Base-by-base conservation (phyloP, 345 rosid species). In the Sonneratia alba region DNA sequence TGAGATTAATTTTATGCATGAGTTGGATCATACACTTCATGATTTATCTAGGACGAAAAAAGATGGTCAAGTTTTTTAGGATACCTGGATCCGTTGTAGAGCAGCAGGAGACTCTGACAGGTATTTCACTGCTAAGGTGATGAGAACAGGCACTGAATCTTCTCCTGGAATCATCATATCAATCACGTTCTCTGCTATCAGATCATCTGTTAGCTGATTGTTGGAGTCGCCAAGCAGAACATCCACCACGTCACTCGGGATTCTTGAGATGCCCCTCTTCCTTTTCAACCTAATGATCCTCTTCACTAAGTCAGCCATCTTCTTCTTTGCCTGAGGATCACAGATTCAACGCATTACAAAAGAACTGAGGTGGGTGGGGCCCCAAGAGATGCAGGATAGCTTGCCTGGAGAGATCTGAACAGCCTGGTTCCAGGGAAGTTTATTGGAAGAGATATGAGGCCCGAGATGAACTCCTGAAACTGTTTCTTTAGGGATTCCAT, bases 161-260 rank as follows among this genome's bases (percentile, higher is more conserved):
- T 95, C 98, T 21, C 99, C 99, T 0, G 99, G 99, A 21, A 95
- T 95, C 97, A 95, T 95, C 98, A 95, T 92, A 68, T 95, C 99
- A 64, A 95, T 87, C 85, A 95, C 81, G 76, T 95, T 95, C 73
- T 81, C 89, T 12, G 98, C 99, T 19, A 96, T 89, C 56, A 89
- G 75, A 75, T 87, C 91, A 62, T 89, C 87, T 15, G 90, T 85
- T 42, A 95, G 78, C 61, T 81, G 75, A 49, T 84, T 89, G 78
- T 73, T 84, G 0, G 82, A 68, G 72, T 87, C 91, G 45, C 85
- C 87, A 11, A 92, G 82, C 82, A 96, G 82, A 73, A 88, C 90
- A 61, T 92, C 97, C 15, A 84, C 81, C 34, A 87, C 94, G 75
- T 96, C 98, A 71, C 73, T 83, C 36, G 91, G 72, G n/a, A 72